Evolutionary conservation across 192 early-diverging fungal species (phyloP), one percentile per base, ranked within the genome.

Genomic region (Diversispora eburnea): DNA sequence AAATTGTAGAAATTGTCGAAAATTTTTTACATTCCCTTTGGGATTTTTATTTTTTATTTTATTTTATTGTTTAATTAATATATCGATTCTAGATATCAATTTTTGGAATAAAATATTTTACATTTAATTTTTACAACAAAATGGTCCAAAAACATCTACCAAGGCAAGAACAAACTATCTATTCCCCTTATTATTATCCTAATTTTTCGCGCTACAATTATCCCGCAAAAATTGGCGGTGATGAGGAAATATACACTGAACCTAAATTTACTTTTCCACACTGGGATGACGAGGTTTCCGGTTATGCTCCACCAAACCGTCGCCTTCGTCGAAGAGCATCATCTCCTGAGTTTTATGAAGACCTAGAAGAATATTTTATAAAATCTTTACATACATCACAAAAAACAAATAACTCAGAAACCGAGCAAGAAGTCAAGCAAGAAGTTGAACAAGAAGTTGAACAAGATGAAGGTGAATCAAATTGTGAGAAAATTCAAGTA

Each of bases 161-260:
- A 13, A 55, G 19, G 46, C 52, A 41, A 59, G 69, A 71, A 42
- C 41, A 45, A 58, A 59, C 7, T 43, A 59, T 41, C n/a, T 58
- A 71, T 46, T 46, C 69, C 17, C 69, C 69, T 19, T 71, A 71
- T 59, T 71, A 58, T 46, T 71, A 71, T 39, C 69, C 69, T 8
- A 71, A 57, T 49, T 71, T 58, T 13, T 71, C 69, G 20, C 54
- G 69, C 15, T 71, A 71, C 49, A 58, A 71, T 20, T 71, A 25
- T 58, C 69, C 69, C 25, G 0, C 66, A 67, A 71, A 45, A 22
- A 46, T 71, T 58, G 69, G 69, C 12, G 51, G 48, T 20, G 69
- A 71, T 59, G 56, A 71, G n/a, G 69, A 71, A 47, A 10, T 25
- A 46, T 71, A 71, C 12, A 59, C 42, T 3, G 69, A 71, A 71